Evolutionary conservation across 306 rosid species (phyloP), one percentile per base, ranked within the genome.

Genomic region (Lathyrus sativus): DNA sequence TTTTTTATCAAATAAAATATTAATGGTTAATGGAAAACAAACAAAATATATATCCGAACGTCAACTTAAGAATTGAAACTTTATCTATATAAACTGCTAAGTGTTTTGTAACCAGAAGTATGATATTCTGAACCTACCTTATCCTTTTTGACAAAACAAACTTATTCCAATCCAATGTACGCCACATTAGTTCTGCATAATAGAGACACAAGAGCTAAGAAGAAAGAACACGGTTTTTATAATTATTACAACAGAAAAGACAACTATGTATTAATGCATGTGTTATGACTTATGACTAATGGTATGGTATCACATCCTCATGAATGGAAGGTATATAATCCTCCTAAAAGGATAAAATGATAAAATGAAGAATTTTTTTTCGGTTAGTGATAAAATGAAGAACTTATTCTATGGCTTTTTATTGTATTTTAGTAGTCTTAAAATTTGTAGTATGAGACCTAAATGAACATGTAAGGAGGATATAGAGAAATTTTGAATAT

Each of bases 141-240:
- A 84, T 65, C 78, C 62, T 50, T 70, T 73, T 71, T 49, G 82
- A 66, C 80, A 62, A 49, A 48, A 60, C 35, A 43, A 46, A 54
- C 1, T 26, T 19, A 7, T 42, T 42, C 37, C 73, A 31, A 66
- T 71, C 62, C 69, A 57, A 17, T 29, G 45, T 11, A 60, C 15
- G 73, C 79, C 79, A 84, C 76, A 24, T 41, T 59, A 69, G 33
- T 59, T n/a, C 54, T 69, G 17, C 63, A 42, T 38, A 76, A 68
- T 51, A 76, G 78, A 74, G 78, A 77, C 74, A 76, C 6, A 76
- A 37, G 53, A 7, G 29, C 11, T 50, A 28, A 56, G 62, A 38
- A 60, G 57, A 17, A 3, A 5, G 24, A 71, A 6, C 29, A 65
- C 68, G 66, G 73, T 22, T 46, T 65, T 66, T 70, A 49, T 50